phyloP scores from a whole-genome alignment of 202 grass and related monocot species.

The Eragrostis tef region DNA sequence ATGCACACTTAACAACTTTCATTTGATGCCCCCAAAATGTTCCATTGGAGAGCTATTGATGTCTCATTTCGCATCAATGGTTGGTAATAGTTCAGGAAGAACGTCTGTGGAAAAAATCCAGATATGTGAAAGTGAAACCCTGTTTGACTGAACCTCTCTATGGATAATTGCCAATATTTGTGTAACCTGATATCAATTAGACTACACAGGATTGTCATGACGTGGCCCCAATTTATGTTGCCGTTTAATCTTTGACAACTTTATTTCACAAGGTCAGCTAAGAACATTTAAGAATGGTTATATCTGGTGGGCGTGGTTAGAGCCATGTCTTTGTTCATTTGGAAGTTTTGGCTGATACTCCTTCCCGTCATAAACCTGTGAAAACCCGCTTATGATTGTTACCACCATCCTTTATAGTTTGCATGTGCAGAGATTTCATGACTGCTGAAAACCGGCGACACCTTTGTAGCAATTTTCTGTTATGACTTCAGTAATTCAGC shows the following conservation, averaged over 20 bases:
- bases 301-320: not conserved
- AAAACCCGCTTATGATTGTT: not conserved
- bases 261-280: not conserved
- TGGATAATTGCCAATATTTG: not conserved
- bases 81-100: not conserved
- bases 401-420: not conserved
- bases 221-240: not conserved
- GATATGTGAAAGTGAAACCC: not conserved
- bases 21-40: too few species aligned
- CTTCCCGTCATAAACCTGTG: too few species aligned
- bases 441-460: not conserved
- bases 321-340: not conserved
- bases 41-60: not conserved
- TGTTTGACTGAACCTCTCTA: not conserved
- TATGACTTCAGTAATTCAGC: constrained; percentile 21
- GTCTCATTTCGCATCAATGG: not conserved
- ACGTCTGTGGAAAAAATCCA: not conserved
- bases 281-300: not conserved
- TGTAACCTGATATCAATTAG: not conserved
- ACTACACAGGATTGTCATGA: not conserved
- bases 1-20: too few species aligned
- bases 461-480: not conserved
- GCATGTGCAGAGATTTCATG: not conserved
- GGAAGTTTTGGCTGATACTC: constrained; percentile 29
- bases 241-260: not conserved